Conservation (phyloP, 1,139 yeast genomes). For the Taiozyma sp. region DNA sequence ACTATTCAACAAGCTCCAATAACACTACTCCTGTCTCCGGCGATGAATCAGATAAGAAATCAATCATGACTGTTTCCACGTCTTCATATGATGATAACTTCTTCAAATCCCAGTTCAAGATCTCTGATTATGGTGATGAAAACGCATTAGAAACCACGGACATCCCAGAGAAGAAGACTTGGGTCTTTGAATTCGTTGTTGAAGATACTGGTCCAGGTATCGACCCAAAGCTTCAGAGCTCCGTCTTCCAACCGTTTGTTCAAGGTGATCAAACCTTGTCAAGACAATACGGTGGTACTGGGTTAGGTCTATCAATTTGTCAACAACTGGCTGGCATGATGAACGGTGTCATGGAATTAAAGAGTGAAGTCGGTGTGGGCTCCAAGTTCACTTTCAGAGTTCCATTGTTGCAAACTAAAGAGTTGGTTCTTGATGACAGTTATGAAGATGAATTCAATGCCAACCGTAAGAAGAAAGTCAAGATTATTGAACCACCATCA, state of each 20-base stretch:
- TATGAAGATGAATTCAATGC: slow-evolving; percentile 44
- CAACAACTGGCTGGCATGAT: slow-evolving; percentile 85
- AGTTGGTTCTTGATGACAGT: slow-evolving; percentile 34
- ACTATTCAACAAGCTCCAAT: slow-evolving; percentile 11
- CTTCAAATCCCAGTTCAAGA: slow-evolving; percentile 45
- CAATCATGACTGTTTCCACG: slow-evolving; percentile 44
- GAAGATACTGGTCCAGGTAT: slow-evolving; percentile 94
- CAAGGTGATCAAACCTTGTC: slow-evolving; percentile 96
- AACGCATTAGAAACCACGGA: slow-evolving; percentile 14
- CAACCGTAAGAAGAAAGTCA: slow-evolving; percentile 34
- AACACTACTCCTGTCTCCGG: slow-evolving; percentile 12
- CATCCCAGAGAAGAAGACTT: slow-evolving; percentile 38
- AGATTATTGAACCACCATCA: slow-evolving; percentile 24
- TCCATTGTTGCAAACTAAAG: slow-evolving; percentile 71
- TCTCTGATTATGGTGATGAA: slow-evolving; percentile 15
- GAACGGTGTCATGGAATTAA: slow-evolving; percentile 73
- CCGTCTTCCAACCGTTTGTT: slow-evolving; percentile 91
- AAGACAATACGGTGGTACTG: slow-evolving; percentile 92
- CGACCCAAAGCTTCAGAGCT: slow-evolving; percentile 68
- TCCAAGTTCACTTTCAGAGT: slow-evolving; percentile 75
- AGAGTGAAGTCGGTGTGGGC: slow-evolving; percentile 69
- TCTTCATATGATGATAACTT: slow-evolving; percentile 50
- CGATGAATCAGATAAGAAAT: slow-evolving; percentile 26
- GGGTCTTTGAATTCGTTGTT: slow-evolving; percentile 72
- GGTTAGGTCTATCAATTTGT: slow-evolving; percentile 89